A percentile compares a stretch with the other conserved stretches of the same genome.
Evolutionary conservation across 495 filamentous ascomycete species (phyloP).

Genomic region (Clavariopsis aquatica): DNA sequence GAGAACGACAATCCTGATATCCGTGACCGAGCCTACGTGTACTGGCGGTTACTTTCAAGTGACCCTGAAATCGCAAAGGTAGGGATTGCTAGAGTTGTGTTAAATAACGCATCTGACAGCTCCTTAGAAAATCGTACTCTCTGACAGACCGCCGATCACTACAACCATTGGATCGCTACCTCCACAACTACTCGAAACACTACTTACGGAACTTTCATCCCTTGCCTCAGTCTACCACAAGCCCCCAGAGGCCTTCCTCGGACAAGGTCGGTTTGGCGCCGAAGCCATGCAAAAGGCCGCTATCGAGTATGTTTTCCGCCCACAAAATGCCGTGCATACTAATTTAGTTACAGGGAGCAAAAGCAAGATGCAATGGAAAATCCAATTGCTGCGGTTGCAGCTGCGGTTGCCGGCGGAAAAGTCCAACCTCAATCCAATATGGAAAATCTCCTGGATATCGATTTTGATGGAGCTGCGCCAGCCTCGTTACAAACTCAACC

Average conservation of each 20-base stretch:
- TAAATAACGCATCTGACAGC: background rate
- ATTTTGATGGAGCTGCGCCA: conserved; percentile 93
- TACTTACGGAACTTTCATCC: conserved; percentile 89
- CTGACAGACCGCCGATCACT: conserved; percentile 89
- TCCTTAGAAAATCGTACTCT: conserved; percentile 78
- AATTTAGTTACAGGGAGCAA: conserved; percentile 62
- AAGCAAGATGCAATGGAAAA: conserved; percentile 89
- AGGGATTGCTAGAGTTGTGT: conserved; percentile 23
- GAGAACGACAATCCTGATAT: conserved; percentile 98
- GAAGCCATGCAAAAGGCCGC: conserved; percentile 93
- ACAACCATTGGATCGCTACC: conserved; percentile 90
- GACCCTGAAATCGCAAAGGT: conserved; percentile 85
- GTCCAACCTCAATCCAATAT: conserved; percentile 69
- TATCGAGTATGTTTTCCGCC: conserved; percentile 64
- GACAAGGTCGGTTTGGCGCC: conserved; percentile 88
- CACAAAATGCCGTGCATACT: conserved; percentile 24
- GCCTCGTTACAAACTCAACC: conserved; percentile 78
- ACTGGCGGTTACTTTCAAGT: conserved; percentile 95
- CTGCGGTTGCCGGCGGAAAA: conserved; percentile 59
- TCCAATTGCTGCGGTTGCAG: conserved; percentile 81
- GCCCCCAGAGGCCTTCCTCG: conserved; percentile 92
- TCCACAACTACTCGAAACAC: conserved; percentile 75
- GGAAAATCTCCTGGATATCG: conserved; percentile 95
- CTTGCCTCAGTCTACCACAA: conserved; percentile 99
- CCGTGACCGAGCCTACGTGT: conserved; percentile 94